These are phyloP conservation scores for Hypomontagnella submonticulosa DNA, from an alignment of 495 filamentous ascomycete genomes.

Conservation along the genomic window DNA sequence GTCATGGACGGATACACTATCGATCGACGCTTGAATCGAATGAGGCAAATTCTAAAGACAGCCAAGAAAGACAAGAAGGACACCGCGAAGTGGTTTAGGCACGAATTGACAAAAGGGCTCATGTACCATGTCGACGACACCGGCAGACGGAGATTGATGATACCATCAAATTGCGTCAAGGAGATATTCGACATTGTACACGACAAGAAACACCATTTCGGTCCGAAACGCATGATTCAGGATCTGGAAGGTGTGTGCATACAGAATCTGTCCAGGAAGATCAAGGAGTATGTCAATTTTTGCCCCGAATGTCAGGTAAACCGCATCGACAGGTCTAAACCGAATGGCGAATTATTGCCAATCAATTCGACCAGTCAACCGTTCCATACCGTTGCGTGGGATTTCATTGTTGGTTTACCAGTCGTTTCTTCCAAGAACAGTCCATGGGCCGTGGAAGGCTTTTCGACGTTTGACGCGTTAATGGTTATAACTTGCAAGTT, in stretches of 20 bases:
- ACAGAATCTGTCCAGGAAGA: background rate
- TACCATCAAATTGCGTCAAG: no score
- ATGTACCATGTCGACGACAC: background rate
- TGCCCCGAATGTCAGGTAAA: conserved; percentile 4
- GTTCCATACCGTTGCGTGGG: conserved; percentile 1
- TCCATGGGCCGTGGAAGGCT: background rate
- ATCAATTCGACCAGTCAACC: background rate
- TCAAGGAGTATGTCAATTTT: background rate
- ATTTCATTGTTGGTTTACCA: conserved; percentile 10
- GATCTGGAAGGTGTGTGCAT: background rate
- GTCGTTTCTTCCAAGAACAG: background rate
- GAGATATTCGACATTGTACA: conserved; percentile 2
- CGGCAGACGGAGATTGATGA: no score
- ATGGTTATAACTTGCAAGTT: conserved; percentile 1
- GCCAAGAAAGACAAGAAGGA: background rate
- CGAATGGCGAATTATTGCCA: background rate
- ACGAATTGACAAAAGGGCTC: background rate
- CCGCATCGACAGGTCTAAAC: background rate
- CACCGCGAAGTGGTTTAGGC: background rate
- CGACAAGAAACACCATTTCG: background rate
- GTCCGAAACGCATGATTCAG: background rate
- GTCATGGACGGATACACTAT: background rate
- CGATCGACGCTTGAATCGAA: no score
- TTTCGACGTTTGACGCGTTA: background rate
- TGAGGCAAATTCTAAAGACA: no score